These are phyloP conservation scores for Syzygium aqueum DNA, from an alignment of 345 rosid genomes.

Conservation along the genomic window DNA sequence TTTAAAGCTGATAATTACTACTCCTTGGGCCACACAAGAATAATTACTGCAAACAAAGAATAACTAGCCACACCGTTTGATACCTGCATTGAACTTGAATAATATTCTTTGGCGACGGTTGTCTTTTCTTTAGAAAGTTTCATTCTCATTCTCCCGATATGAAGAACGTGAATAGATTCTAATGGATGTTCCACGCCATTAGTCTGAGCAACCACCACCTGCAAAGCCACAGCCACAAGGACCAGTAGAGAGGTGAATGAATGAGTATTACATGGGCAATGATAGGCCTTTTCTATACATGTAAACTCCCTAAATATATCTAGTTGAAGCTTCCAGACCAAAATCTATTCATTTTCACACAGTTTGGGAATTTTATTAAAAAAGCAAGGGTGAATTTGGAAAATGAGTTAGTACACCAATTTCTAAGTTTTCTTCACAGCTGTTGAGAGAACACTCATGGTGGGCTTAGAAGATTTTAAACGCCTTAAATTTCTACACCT, in stretches of 20 bases:
- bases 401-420: background rate
- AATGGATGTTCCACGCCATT: conserved; percentile 65
- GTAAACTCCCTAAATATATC: background rate
- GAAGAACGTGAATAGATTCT: conserved; percentile 83
- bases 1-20: background rate
- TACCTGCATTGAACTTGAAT: conserved; percentile 90
- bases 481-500: background rate
- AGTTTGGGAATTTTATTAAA: background rate
- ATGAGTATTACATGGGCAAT: background rate
- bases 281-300: background rate
- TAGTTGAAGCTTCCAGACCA: background rate
- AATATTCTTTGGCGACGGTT: conserved; percentile 74
- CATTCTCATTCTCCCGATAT: conserved; percentile 97
- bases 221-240: background rate
- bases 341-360: background rate
- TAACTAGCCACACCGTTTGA: background rate
- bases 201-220: conserved; percentile 85
- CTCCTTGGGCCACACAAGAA: background rate
- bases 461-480: background rate
- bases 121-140: conserved; percentile 76
- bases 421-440: background rate
- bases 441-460: background rate
- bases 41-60: background rate
- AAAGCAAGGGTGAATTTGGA: background rate
- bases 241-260: background rate